Conservation (phyloP, 2,329 filamentous ascomycete genomes). For the Monosporascus sp. region DNA sequence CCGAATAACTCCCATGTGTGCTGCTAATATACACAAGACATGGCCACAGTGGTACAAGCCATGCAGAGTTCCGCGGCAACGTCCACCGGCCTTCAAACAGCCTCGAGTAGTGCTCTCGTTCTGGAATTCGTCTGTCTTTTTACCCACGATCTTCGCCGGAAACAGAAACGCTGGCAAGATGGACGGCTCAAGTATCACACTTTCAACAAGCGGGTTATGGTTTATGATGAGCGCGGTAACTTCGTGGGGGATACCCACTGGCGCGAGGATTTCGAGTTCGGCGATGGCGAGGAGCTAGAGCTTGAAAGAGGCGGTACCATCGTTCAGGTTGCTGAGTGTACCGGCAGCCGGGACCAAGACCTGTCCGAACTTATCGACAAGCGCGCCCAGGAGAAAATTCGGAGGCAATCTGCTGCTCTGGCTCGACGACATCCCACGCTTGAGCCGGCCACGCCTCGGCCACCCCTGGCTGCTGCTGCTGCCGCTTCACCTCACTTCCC, state of each 20-base stretch:
- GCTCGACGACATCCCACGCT: slow-evolving; percentile 24
- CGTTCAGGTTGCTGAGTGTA: slow-evolving; percentile 72
- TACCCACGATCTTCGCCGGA: slow-evolving; percentile 77
- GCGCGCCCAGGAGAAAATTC: slow-evolving; percentile 51
- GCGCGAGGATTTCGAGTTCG: slow-evolving; percentile 61
- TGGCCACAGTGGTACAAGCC: slow-evolving; percentile 16
- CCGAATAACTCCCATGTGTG: slow-evolving; percentile 2
- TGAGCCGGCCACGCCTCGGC: slow-evolving; percentile 22
- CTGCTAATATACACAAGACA: slow-evolving; percentile 1
- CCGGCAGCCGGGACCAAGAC: slow-evolving; percentile 72
- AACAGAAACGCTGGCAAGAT: slow-evolving; percentile 93
- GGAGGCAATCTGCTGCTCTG: slow-evolving; percentile 40
- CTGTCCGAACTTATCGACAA: slow-evolving; percentile 70
- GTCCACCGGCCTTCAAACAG: slow-evolving; percentile 9
- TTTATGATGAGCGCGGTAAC: slow-evolving; percentile 76
- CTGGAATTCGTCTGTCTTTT: slow-evolving; percentile 82
- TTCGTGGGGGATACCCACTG: slow-evolving; percentile 83
- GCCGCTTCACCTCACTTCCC: slow-evolving; percentile 28
- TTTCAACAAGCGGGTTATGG: slow-evolving; percentile 88
- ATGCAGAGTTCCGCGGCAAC: slow-evolving; percentile 16
- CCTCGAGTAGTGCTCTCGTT: slow-evolving; percentile 53
- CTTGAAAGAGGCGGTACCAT: slow-evolving; percentile 71
- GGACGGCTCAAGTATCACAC: slow-evolving; percentile 81
- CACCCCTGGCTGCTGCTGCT: slow-evolving; percentile 4
- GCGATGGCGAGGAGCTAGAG: slow-evolving; percentile 76